These are phyloP conservation scores for Sporothrix mexicana DNA, from an alignment of 2,329 filamentous ascomycete species.

Conservation along the genomic window DNA sequence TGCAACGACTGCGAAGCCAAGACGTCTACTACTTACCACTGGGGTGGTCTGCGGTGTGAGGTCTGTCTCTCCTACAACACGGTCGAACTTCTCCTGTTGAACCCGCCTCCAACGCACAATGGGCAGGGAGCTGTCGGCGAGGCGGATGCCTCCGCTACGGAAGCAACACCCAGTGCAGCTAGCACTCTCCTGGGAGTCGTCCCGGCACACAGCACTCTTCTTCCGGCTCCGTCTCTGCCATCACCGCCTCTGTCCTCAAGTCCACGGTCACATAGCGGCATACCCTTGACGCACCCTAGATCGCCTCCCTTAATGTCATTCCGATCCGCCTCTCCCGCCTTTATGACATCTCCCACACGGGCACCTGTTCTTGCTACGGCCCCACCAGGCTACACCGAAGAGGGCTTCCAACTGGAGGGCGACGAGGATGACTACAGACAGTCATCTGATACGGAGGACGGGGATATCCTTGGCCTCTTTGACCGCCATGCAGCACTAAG, in stretches of 20 bases:
- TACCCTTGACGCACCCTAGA: background rate
- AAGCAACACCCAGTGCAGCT: background rate
- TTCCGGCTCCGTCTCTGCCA: slow-evolving; percentile 8
- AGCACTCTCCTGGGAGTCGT: background rate
- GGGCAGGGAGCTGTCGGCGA: slow-evolving; percentile 22
- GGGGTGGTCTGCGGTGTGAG: slow-evolving; percentile 89
- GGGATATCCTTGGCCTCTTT: slow-evolving; percentile 64
- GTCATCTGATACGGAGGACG: slow-evolving; percentile 44
- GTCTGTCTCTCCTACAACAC: slow-evolving; percentile 75
- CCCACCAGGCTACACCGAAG: slow-evolving; percentile 35
- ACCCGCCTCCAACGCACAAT: slow-evolving; percentile 54
- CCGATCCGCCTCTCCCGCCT: slow-evolving; percentile 48
- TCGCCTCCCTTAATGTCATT: slow-evolving; percentile 44
- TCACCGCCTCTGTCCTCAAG: slow-evolving; percentile 14
- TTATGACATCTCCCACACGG: slow-evolving; percentile 31
- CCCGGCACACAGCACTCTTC: background rate
- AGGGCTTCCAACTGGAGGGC: slow-evolving; percentile 42
- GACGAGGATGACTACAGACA: slow-evolving; percentile 49
- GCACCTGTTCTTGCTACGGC: slow-evolving; percentile 32
- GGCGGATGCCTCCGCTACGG: background rate
- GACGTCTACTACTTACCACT: slow-evolving; percentile 87
- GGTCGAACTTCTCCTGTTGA: slow-evolving; percentile 61
- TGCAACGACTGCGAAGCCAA: slow-evolving; percentile 96
- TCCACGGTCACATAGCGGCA: slow-evolving; percentile 23
- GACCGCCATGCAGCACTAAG: slow-evolving; percentile 46